Conservation (phyloP, 2,329 filamentous ascomycete genomes). For the Emericellopsis cladophorae region DNA sequence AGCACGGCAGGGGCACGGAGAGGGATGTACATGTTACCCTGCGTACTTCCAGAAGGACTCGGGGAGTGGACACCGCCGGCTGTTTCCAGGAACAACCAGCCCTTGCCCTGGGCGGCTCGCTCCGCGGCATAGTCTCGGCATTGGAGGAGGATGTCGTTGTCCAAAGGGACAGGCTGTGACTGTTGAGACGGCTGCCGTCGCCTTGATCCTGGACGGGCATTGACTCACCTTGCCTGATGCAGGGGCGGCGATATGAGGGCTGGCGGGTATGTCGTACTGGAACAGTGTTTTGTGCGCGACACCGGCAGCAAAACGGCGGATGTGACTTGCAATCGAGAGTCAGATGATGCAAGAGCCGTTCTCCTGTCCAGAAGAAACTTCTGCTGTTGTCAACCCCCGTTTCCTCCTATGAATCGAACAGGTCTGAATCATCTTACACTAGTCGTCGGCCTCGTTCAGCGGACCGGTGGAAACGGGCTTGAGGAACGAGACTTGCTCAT, state of each 20-base stretch:
- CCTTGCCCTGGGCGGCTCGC: conserved; percentile 27
- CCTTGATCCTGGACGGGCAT: background rate
- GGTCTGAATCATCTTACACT: conserved; percentile 29
- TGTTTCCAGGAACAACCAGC: conserved; percentile 65
- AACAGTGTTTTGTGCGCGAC: conserved; percentile 47
- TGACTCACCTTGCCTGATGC: conserved; percentile 26
- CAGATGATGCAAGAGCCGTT: background rate
- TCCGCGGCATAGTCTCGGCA: conserved; percentile 31
- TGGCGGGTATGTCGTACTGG: conserved; percentile 62
- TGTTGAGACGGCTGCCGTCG: background rate
- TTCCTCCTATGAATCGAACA: background rate
- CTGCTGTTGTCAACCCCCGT: background rate
- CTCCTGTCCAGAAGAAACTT: background rate
- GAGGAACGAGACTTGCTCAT: conserved; percentile 48
- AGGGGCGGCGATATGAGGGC: conserved; percentile 62
- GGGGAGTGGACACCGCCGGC: conserved; percentile 76
- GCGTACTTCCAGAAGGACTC: conserved; percentile 59
- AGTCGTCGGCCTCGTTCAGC: conserved; percentile 54
- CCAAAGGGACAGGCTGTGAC: conserved; percentile 33
- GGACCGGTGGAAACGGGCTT: conserved; percentile 77
- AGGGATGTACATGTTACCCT: conserved; percentile 66
- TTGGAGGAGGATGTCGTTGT: conserved; percentile 33
- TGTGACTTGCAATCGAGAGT: background rate
- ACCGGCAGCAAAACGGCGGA: background rate
- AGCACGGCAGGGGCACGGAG: conserved; percentile 63